Conservation (phyloP, 2,329 filamentous ascomycete species). For the Sclerotinia borealis region DNA sequence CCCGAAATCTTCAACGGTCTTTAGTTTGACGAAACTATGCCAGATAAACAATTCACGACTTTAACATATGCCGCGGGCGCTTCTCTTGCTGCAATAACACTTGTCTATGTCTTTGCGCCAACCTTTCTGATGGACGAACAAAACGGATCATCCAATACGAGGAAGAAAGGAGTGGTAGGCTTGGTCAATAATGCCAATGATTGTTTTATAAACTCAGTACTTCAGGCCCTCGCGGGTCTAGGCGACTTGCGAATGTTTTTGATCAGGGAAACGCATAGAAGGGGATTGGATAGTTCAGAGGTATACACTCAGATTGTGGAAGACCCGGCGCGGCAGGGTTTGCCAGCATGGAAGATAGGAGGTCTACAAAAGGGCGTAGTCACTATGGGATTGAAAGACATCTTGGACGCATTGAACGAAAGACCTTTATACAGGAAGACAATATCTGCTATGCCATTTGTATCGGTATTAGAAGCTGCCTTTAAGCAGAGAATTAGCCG, state of each 20-base stretch:
- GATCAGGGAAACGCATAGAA: constrained; percentile 82
- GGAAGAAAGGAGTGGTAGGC: constrained; percentile 84
- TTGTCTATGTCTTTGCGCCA: constrained; percentile 97
- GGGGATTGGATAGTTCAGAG: constrained; percentile 69
- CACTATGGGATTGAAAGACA: constrained; percentile 82
- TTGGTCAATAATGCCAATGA: constrained; percentile 89
- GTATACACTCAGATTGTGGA: constrained; percentile 62
- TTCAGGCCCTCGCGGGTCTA: constrained; percentile 87
- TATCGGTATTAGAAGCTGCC: constrained; percentile 74
- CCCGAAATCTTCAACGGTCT: not conserved
- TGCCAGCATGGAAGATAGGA: constrained; percentile 56
- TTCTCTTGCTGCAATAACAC: constrained; percentile 86
- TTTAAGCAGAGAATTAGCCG: constrained; percentile 88
- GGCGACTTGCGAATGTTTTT: constrained; percentile 86
- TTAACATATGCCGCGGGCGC: constrained; percentile 93
- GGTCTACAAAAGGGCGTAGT: constrained; percentile 75
- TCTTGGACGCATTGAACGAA: constrained; percentile 89
- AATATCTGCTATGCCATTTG: constrained; percentile 80
- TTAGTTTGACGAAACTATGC: constrained; percentile 47
- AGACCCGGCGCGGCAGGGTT: constrained; percentile 39
- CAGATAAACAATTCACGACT: constrained; percentile 74
- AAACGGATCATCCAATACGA: constrained; percentile 43
- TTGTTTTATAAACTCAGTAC: constrained; percentile 93
- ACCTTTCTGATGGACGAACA: constrained; percentile 91
- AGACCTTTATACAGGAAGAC: constrained; percentile 90